A percentile compares a stretch with the other conserved stretches of the same genome.
These are phyloP conservation scores for Penicillium janthinellum DNA, from an alignment of 2,329 filamentous ascomycete species.

Conservation along the genomic window DNA sequence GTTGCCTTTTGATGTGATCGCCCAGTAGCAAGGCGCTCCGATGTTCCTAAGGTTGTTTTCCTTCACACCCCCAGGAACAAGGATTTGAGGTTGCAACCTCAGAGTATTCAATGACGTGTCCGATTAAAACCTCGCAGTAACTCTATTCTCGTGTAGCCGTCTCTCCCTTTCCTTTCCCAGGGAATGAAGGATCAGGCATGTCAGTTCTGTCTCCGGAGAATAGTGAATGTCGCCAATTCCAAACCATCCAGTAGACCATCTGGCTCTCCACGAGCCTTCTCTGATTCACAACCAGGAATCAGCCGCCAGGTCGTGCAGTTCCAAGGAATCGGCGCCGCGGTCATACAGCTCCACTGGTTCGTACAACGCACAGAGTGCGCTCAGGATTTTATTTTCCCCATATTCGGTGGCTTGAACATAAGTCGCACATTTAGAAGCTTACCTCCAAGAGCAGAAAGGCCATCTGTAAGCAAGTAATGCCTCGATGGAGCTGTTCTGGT, in stretches of 20 bases:
- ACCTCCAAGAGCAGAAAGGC: no score
- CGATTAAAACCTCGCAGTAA: not conserved
- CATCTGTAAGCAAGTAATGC: no score
- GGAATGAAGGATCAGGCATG: conserved; percentile 14
- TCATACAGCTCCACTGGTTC: conserved; percentile 51
- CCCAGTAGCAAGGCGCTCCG: not conserved
- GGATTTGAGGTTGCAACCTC: not conserved
- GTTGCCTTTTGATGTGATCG: not conserved
- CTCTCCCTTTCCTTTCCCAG: not conserved
- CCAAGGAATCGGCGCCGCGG: conserved; percentile 40
- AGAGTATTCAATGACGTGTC: not conserved
- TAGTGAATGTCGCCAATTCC: conserved; percentile 41
- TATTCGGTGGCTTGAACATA: no score
- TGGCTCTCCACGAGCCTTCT: conserved; percentile 33
- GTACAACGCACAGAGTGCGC: conserved; percentile 44
- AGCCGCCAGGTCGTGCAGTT: conserved; percentile 24
- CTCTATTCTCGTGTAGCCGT: not conserved
- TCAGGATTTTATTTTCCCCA: no score
- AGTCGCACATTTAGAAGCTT: no score
- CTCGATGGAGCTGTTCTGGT: no score
- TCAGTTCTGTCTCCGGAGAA: conserved; percentile 37
- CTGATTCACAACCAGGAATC: conserved; percentile 9
- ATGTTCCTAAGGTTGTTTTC: not conserved
- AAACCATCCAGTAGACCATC: conserved; percentile 44
- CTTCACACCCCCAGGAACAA: conserved; percentile 1